Base-by-base conservation (phyloP, 2,329 filamentous ascomycete species). In the Fusarium avenaceum region DNA sequence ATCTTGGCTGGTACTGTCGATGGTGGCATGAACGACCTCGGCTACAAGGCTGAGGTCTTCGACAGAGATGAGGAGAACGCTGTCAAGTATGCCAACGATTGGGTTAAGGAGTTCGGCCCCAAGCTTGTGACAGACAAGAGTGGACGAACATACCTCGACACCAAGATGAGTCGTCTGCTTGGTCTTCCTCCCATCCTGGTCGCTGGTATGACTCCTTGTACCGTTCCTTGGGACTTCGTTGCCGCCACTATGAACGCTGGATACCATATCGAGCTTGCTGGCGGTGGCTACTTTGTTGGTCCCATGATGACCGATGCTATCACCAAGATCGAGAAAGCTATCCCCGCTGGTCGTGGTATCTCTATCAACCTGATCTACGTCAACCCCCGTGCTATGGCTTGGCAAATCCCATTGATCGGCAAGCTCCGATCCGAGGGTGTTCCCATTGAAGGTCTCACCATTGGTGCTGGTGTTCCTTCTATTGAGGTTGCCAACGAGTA, bases 81-180 rank as follows among this genome's bases (percentile, higher is more conserved):
- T 7, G 91, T 99, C 75, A 96, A 94, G 79, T 98, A 94, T 78
- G 95, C 96, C 48, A 91, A 94, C 30, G 93, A 99, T 80, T 99
- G 96, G 96, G 94, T 99, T 59, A 96, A 96, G 80, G 94, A 97
- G 79, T 94, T 96, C 77, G 94, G 95, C 11, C 96, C 96, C n/a
- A 91, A 90, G 62, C 86, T 99, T 43, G 90, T 97, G 73, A 96
- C 93, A 81, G 97, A 92, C 15, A 95, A 94, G 13, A 89, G 88
- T 58, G 96, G 96, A 20, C 88, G 94, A 76, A 97, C 93, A 3
- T 97, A 92, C 72, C 93, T 99, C 46, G 94, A 98, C 78, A 99
- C 96, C 65, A 97, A 97, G 84, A 96, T 97, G 91, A 96, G 92
- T 79, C 87, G 93, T 72, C 83, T 97, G 20, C 84, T 97, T 19